Percentiles rank a stretch among this genome's conserved stretches.
Evolutionary conservation across 176 grass and related monocot genomes (phyloP).

Genomic region (Aegilops speltoides): DNA sequence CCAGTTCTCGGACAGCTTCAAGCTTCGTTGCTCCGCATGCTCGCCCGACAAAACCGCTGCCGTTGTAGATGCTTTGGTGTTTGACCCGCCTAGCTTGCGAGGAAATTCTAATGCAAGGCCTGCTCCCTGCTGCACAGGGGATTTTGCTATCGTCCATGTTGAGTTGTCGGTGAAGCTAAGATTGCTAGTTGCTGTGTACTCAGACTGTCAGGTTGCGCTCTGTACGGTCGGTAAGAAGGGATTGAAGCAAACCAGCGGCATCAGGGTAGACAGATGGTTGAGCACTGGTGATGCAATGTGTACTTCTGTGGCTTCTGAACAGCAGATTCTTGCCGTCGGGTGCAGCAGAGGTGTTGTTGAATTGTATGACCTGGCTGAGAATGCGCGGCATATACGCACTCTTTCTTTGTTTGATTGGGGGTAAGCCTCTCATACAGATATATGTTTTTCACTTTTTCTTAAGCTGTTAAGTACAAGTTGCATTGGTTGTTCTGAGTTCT

Average conservation of each 20-base stretch:
- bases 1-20: slow-evolving; percentile 80
- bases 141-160: slow-evolving; percentile 65
- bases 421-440: slow-evolving; percentile 40
- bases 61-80: slow-evolving; percentile 42
- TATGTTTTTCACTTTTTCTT: not conserved
- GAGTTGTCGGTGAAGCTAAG: slow-evolving; percentile 81
- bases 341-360: slow-evolving; percentile 89
- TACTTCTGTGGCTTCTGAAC: slow-evolving; percentile 87
- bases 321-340: slow-evolving; percentile 91
- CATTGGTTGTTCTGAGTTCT: slow-evolving; percentile 19
- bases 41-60: slow-evolving; percentile 50
- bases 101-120: slow-evolving; percentile 37
- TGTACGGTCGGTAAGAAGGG: slow-evolving; percentile 91
- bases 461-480: not conserved
- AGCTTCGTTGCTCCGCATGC: slow-evolving; percentile 58
- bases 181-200: slow-evolving; percentile 75
- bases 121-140: slow-evolving; percentile 61
- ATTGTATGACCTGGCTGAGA: slow-evolving; percentile 88
- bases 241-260: slow-evolving; percentile 56
- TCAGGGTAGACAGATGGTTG: slow-evolving; percentile 84
- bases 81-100: slow-evolving; percentile 46
- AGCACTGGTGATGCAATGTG: slow-evolving; percentile 66
- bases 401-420: slow-evolving; percentile 97
- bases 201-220: slow-evolving; percentile 76
- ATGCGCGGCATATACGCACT: slow-evolving; percentile 61